A percentile compares a stretch with the other conserved stretches of the same genome.
Evolutionary conservation across 2,329 filamentous ascomycete genomes (phyloP).

Genomic region (Fusarium mexicanum): DNA sequence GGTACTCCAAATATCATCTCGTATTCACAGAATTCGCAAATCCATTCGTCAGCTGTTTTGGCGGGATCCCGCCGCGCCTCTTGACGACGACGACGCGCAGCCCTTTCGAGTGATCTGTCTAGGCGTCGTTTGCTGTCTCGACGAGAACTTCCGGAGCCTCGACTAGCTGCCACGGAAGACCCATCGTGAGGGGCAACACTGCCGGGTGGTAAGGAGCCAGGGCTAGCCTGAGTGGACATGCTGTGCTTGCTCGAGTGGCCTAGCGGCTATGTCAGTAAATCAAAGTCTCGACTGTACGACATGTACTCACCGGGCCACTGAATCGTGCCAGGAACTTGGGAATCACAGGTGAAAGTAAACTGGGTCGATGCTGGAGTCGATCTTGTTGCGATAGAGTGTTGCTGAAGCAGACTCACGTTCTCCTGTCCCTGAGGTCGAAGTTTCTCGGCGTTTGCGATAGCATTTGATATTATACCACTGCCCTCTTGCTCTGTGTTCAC

Average conservation of each 20-base stretch:
- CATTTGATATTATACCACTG: slow-evolving; percentile 86
- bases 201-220: slow-evolving; percentile 12
- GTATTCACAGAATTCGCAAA: slow-evolving; percentile 98
- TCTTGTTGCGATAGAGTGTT: slow-evolving; percentile 67
- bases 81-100: slow-evolving; percentile 80
- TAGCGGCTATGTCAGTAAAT: slow-evolving; percentile 22
- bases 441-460: slow-evolving; percentile 88
- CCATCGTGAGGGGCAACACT: slow-evolving; percentile 47
- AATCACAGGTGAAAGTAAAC: slow-evolving; percentile 97
- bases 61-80: slow-evolving; percentile 81
- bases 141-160: slow-evolving; percentile 45
- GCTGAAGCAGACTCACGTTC: slow-evolving; percentile 80
- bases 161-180: slow-evolving; percentile 47
- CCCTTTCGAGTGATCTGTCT: slow-evolving; percentile 76
- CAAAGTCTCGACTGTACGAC: background rate
- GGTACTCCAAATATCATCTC: slow-evolving; percentile 93
- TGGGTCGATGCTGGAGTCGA: slow-evolving; percentile 79
- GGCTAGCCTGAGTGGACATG: slow-evolving; percentile 31
- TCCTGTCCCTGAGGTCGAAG: slow-evolving; percentile 75
- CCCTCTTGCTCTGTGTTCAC: slow-evolving; percentile 55
- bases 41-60: slow-evolving; percentile 80
- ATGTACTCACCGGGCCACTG: slow-evolving; percentile 71
- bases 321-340: slow-evolving; percentile 82
- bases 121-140: slow-evolving; percentile 72
- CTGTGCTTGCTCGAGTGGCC: slow-evolving; percentile 40